Base-by-base conservation (phyloP, 1,139 yeast genomes). In the Groenewaldozyma auringiensis region DNA sequence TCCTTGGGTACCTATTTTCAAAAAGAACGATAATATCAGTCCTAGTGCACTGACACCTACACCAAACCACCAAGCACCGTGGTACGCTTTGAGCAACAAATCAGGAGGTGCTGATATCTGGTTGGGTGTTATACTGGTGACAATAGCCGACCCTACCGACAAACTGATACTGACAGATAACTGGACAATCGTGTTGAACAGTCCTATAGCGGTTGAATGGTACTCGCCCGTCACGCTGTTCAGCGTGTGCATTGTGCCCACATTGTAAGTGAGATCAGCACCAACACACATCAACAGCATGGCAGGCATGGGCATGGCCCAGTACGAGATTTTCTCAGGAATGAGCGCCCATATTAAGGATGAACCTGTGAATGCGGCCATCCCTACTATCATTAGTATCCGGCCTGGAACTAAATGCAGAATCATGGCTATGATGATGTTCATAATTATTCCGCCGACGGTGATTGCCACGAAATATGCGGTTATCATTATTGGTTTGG, bases 151-250 rank as follows among this genome's bases (percentile, higher is more conserved):
- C 1, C 68, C 59, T 0, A 70, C 52, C 16, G 73, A 72, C 2
- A 71, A 53, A 1, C 74, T 74, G n/a, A 70, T 59, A 1, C 72
- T 59, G 1, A 66, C 59, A 33, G 69, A 57, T 11, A 71, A 51
- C 50, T 70, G 73, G 33, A 65, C 53, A 41, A 66, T 57, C 2
- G 74, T 71, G 50, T 71, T 71, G 51, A 71, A 71, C 3, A 71
- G 63, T 3, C 75, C 75, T 1, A 73, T 72, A 1, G 75, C 75
- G 9, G 74, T 59, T 36, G 71, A 65, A 47, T 70, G 74, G 34
- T 67, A 53, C 3, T 59, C 50, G 36, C 56, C 58, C 32, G 65
- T 64, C 14, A 71, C 73, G 0, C 72, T 61, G 2, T 69, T 64
- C 27, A 71, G 57, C 1, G 74, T 61, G 37, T 68, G 65, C 53